Evolutionary conservation across 495 filamentous ascomycete species (phyloP).

Genomic region (Chaetomium fimeti): DNA sequence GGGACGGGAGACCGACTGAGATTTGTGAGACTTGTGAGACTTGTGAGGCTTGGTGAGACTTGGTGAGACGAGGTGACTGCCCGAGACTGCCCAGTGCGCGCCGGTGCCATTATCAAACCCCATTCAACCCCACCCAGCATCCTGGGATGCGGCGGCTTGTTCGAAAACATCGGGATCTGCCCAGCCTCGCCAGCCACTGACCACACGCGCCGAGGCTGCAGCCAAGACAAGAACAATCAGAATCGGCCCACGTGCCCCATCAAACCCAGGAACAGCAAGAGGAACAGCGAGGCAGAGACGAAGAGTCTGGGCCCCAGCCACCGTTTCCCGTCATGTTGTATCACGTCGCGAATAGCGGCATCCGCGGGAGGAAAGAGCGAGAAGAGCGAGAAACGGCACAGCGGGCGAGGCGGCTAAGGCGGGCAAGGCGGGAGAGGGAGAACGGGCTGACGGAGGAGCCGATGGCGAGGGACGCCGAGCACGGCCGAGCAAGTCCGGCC

Average conservation of each 20-base stretch:
- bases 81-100: not conserved
- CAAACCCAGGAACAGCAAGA: not conserved
- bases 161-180: not conserved
- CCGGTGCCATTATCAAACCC: not conserved
- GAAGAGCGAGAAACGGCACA: not conserved
- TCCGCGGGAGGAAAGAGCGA: not conserved
- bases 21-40: no score
- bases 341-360: not conserved
- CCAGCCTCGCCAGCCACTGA: slow-evolving; percentile 7
- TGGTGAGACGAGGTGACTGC: no score
- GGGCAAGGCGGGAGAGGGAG: no score
- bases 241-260: slow-evolving; percentile 9
- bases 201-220: not conserved
- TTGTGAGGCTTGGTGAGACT: no score
- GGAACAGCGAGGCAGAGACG: not conserved
- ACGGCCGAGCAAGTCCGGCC: not conserved
- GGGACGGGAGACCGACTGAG: not conserved
- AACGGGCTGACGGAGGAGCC: not conserved
- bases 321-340: not conserved
- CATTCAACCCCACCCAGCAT: not conserved
- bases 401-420: no score
- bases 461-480: not conserved
- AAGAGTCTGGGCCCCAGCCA: no score
- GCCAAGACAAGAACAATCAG: slow-evolving; percentile 4
- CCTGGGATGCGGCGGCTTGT: no score